These are phyloP conservation scores for Fagopyrum homotropicum DNA, from an alignment of 148 eudicot genomes.

Conservation along the genomic window DNA sequence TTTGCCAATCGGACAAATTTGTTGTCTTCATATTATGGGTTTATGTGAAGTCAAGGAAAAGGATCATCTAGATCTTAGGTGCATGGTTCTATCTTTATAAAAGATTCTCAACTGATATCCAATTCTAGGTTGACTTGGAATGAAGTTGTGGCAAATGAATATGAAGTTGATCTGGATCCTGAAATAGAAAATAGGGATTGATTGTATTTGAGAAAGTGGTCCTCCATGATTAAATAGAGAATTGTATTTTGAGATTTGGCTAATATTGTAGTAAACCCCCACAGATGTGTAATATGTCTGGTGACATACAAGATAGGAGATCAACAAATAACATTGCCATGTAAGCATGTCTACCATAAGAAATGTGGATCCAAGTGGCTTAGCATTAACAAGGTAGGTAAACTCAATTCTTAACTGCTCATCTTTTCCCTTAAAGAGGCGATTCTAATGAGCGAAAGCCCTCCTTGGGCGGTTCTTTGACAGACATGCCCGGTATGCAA, in stretches of 20 bases:
- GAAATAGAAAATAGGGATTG: neutral
- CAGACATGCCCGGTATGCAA: constrained; percentile 76
- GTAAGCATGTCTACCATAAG: constrained; percentile 64
- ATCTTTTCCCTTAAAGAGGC: neutral
- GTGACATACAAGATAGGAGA: constrained; percentile 72
- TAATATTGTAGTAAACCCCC: neutral
- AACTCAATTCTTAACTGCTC: neutral
- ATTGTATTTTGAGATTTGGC: neutral
- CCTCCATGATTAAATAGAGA: neutral
- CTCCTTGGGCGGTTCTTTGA: neutral
- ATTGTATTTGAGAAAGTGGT: neutral
- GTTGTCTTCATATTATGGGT: neutral
- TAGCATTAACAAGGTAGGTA: constrained; percentile 62
- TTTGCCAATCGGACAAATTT: neutral
- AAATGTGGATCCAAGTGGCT: constrained; percentile 77
- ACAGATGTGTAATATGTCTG: constrained; percentile 72
- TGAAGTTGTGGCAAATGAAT: neutral
- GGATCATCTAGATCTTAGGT: neutral
- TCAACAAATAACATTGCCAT: constrained; percentile 55
- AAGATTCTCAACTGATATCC: neutral
- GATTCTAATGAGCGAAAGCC: neutral
- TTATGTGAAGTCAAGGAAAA: neutral
- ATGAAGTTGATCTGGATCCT: neutral
- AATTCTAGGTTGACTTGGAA: neutral
- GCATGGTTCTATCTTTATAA: neutral